These are phyloP conservation scores for Cercophora newfieldiana DNA, from an alignment of 495 filamentous ascomycete species.

Conservation along the genomic window DNA sequence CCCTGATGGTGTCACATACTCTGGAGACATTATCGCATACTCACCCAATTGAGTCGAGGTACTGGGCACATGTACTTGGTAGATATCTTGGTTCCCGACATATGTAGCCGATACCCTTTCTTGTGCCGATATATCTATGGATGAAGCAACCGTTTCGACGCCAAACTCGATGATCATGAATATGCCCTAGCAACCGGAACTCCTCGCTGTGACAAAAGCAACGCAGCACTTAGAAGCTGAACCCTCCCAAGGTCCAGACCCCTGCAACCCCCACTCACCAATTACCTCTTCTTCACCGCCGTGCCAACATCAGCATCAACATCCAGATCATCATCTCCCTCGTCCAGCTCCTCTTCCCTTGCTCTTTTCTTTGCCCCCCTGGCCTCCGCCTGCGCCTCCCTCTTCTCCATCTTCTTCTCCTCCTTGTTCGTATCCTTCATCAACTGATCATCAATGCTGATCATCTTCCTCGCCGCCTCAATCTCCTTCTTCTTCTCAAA, in stretches of 20 bases:
- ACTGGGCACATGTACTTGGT: background rate
- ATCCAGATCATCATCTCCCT: conserved; percentile 37
- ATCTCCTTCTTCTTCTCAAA: conserved; percentile 78
- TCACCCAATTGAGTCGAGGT: background rate
- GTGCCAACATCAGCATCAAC: conserved; percentile 32
- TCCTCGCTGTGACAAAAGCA: conserved; percentile 4
- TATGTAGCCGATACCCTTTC: background rate
- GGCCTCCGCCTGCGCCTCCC: background rate
- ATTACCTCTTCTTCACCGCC: conserved; percentile 24
- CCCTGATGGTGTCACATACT: background rate
- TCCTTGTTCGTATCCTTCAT: conserved; percentile 44
- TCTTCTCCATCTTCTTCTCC: conserved; percentile 36
- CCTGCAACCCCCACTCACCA: background rate
- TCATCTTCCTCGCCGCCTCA: conserved; percentile 70
- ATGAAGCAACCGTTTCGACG: background rate
- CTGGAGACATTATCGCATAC: conserved; percentile 12
- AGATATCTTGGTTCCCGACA: background rate
- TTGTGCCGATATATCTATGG: background rate
- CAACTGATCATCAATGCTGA: conserved; percentile 50
- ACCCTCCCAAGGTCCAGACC: background rate
- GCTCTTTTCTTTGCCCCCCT: conserved; percentile 21
- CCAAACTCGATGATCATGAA: background rate
- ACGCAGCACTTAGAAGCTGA: background rate
- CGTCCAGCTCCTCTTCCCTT: conserved; percentile 41
- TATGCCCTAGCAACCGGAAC: background rate